Evolutionary conservation across 2,329 filamentous ascomycete genomes (phyloP), one percentile per base, ranked within the genome.

Genomic region (Epichloe coenophiala): DNA sequence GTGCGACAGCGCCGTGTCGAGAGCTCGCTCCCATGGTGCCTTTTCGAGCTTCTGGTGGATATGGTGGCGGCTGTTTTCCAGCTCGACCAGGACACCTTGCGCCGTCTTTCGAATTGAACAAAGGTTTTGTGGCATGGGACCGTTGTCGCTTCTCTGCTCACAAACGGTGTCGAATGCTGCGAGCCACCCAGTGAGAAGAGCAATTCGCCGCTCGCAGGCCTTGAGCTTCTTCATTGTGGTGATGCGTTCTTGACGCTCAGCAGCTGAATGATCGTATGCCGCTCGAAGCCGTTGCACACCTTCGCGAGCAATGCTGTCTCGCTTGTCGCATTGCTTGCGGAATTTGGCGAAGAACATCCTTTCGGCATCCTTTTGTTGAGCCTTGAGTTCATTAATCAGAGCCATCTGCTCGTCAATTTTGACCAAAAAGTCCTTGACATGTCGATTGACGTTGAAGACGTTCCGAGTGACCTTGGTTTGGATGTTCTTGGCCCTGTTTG

Each of bases 401-500:
- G 83, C 84, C 77, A 95, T 90, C 65, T 98, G 91, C 70, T 98
- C 93, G 63, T 98, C 91, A 60, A 98, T 98, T 76, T 97, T 97
- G 73, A 96, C 93, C 65, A 98, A 71, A 70, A 95, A 98, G 68
- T 98, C 93, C 72, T 98, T 98, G 61, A 98, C 93, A 69, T 98
- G 93, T 54, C 93, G 86, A 66, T 98, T 96, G 56, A 98, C 93
- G 65, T 98, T 98, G 72, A 94, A 98, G 23, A 97, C 90, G 63
- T 98, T 98, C 61, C 90, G 83, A n/a, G 93, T 96, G 51, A 96
- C 89, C 75, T 98, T 98, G 53, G 93, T 98, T 71, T 97, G 94
- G 63, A 98, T 98, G 62, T 98, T 98, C 78, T 98, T 98, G 53
- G 93, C 93, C 58, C 93, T 80, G 67, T 98, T 97, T 47, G 93